Evolutionary conservation across 2,329 filamentous ascomycete species (phyloP).

Genomic region (Penicillium sp.): DNA sequence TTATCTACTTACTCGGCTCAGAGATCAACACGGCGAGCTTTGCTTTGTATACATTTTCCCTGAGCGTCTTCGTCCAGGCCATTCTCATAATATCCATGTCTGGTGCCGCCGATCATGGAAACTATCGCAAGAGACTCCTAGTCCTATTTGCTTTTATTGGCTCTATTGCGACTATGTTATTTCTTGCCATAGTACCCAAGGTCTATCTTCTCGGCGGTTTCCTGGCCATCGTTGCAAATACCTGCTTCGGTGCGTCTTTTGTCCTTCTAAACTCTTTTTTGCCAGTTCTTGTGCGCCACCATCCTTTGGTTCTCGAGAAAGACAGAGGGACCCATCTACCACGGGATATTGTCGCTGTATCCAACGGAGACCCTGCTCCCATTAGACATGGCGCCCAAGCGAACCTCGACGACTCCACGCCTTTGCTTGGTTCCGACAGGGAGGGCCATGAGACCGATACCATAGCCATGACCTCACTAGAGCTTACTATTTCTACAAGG

Average conservation of each 20-base stretch:
- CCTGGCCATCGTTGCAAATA: conserved; percentile 85
- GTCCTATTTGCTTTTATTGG: conserved; percentile 79
- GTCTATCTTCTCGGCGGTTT: conserved; percentile 77
- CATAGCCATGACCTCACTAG: conserved; percentile 45
- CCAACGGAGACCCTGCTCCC: conserved; percentile 1
- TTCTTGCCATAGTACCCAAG: conserved; percentile 68
- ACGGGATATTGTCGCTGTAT: conserved; percentile 2
- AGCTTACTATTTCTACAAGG: conserved; percentile 76
- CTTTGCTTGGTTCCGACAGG: conserved; percentile 23
- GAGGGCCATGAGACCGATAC: conserved; percentile 3
- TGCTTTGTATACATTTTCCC: conserved; percentile 96
- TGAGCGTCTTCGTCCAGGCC: conserved; percentile 84
- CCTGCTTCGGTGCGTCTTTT: conserved; percentile 89
- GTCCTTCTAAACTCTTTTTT: conserved; percentile 94
- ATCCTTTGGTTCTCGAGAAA: conserved; percentile 52
- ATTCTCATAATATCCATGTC: conserved; percentile 93
- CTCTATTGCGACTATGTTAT: conserved; percentile 78
- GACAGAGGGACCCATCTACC: conserved; percentile 1
- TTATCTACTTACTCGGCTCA: conserved; percentile 73
- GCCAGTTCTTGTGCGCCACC: conserved; percentile 81
- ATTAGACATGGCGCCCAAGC: not conserved
- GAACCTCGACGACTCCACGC: conserved; percentile 21
- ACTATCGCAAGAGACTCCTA: conserved; percentile 81
- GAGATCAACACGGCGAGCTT: conserved; percentile 96
- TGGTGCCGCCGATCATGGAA: conserved; percentile 89